A percentile compares a stretch with the other conserved stretches of the same genome.
phyloP scores from a whole-genome alignment of 2,329 filamentous ascomycete species.

The Keithomyces neogunnii region DNA sequence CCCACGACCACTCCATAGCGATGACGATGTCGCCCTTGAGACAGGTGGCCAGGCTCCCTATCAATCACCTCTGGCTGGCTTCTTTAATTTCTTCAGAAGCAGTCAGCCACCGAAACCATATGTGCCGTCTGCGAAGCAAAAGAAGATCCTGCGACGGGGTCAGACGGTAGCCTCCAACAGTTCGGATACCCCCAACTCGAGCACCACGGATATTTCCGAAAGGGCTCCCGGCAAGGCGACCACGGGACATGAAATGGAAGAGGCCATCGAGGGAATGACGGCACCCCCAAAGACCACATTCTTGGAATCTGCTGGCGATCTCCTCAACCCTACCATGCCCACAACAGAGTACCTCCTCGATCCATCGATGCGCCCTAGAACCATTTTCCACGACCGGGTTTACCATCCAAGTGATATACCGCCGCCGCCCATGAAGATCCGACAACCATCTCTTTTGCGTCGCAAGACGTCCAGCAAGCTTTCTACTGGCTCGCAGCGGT shows the following conservation, averaged over 20 bases:
- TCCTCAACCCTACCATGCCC: slow-evolving; percentile 84
- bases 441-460: slow-evolving; percentile 27
- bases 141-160: slow-evolving; percentile 66
- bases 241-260: slow-evolving; percentile 38
- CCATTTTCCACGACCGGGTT: slow-evolving; percentile 94
- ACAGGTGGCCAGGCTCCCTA: slow-evolving; percentile 22
- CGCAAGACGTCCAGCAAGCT: slow-evolving; percentile 20
- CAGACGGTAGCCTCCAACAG: slow-evolving; percentile 53
- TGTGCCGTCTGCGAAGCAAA: slow-evolving; percentile 49
- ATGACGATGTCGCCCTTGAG: slow-evolving; percentile 16
- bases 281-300: slow-evolving; percentile 86
- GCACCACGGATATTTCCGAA: slow-evolving; percentile 7
- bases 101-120: slow-evolving; percentile 40
- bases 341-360: slow-evolving; percentile 75
- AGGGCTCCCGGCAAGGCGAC: slow-evolving; percentile 33
- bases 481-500: slow-evolving; percentile 15
- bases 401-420: slow-evolving; percentile 94
- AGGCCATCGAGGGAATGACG: slow-evolving; percentile 38
- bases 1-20: slow-evolving; percentile 19
- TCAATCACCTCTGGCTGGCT: slow-evolving; percentile 41
- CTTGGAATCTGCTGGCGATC: slow-evolving; percentile 88
- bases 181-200: slow-evolving; percentile 15
- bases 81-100: slow-evolving; percentile 69
- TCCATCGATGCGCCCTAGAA: slow-evolving; percentile 69
- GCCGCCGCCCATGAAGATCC: slow-evolving; percentile 59